These are phyloP conservation scores for Flaveria bidentis DNA, from an alignment of 129 eudicot species.

Conservation along the genomic window DNA sequence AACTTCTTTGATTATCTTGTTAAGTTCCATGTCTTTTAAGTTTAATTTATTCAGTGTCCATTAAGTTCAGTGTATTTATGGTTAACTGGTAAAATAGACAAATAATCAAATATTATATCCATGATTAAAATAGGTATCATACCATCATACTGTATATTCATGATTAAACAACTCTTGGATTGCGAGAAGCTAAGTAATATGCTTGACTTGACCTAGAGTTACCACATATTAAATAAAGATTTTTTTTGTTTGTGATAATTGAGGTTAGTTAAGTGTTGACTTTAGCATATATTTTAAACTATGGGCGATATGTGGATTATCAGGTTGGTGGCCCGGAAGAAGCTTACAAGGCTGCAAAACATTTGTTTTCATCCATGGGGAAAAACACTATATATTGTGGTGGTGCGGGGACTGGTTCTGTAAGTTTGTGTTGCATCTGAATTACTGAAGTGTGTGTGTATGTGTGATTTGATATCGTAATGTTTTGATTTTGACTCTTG, in stretches of 20 bases:
- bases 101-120: background rate
- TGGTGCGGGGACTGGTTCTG: slow-evolving; percentile 89
- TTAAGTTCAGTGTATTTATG: no score
- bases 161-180: background rate
- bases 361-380: slow-evolving; percentile 81
- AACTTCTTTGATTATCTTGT: background rate
- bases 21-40: no score
- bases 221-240: background rate
- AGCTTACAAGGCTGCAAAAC: slow-evolving; percentile 68
- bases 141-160: no score
- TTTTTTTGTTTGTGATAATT: background rate
- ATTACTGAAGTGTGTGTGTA: background rate
- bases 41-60: no score
- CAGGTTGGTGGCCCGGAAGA: slow-evolving; percentile 95
- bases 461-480: background rate
- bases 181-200: background rate
- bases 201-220: background rate
- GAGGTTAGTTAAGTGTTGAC: background rate
- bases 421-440: slow-evolving; percentile 36
- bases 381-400: slow-evolving; percentile 86
- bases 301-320: slow-evolving; percentile 18
- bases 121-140: background rate
- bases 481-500: slow-evolving; percentile 19
- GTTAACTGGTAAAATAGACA: background rate
- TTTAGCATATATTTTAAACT: slow-evolving; percentile 13